Base-by-base conservation (phyloP, 371 early-diverging fungal genomes). In the Apophysomyces elegans region DNA sequence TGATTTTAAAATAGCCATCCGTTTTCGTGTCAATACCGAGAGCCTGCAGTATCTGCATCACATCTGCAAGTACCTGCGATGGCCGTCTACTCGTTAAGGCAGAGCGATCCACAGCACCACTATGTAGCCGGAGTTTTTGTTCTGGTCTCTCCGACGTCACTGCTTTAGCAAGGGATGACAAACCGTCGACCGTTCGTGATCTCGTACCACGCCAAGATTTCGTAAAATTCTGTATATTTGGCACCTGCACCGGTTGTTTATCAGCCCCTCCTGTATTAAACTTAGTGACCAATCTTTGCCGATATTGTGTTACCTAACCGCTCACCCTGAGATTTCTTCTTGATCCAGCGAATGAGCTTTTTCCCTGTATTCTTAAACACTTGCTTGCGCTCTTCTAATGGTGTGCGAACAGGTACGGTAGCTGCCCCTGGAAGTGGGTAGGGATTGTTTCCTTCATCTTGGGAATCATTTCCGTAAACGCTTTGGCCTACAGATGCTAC, bases 261-360 rank as follows among this genome's bases (percentile, higher is more conserved):
- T 50, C 54, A 21, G 2, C 21, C 21, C 21, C 21, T 21, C 54
- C 54, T 50, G 21, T n/a, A 21, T 50, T 4, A 14, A 21, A 7
- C 16, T 16, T 50, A 41, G 41, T 13, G 11, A 41, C 13, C 13
- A 13, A 8, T 41, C 41, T 41, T 26, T 8, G 41, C 13, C 11
- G 13, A 41, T 13, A 13, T 13, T 13, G 41, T 41, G 41, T 41
- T 8, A 41, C 5, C 13, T 6, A 13, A 11, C 11, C 13, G 41
- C 41, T 41, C 41, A 62, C 67, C 67, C 62, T 58, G 58, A 16
- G 67, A 67, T 59, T 62, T 67, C 13, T 62, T 41, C 37, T 60
- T 68, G 18, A 68, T 63, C 68, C 68, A 68, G 32, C 59, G 59
- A 60, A 68, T 63, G 21, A 50, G 21, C 12, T 35, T 47, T 12